Conservation (phyloP, 805 yeast species). For the Hermanozyma aechmeae region DNA sequence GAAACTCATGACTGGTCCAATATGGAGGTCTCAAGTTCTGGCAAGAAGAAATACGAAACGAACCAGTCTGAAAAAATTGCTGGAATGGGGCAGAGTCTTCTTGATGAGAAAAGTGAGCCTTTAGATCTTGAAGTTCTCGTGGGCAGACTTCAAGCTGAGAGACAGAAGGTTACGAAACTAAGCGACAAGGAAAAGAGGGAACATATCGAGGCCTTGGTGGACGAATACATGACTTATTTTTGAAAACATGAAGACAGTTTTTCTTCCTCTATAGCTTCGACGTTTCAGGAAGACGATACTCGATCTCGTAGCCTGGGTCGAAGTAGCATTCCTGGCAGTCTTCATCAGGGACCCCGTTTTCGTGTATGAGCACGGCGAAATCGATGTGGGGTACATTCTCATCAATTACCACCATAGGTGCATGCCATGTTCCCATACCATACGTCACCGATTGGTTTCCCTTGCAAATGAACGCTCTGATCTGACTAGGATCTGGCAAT, state of each 20-base stretch:
- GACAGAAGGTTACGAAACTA: slow-evolving; percentile 15
- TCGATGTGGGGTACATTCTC: slow-evolving; percentile 45
- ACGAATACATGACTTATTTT: slow-evolving; percentile 28
- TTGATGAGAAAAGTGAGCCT: slow-evolving; percentile 8
- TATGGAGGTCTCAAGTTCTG: slow-evolving; percentile 6
- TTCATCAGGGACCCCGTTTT: slow-evolving; percentile 68
- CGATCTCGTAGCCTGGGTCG: slow-evolving; percentile 44
- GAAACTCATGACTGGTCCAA: slow-evolving; percentile 42
- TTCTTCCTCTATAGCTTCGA: too few species aligned
- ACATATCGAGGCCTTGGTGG: slow-evolving; percentile 26
- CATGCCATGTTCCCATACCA: slow-evolving; percentile 86
- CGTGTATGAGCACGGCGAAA: slow-evolving; percentile 84
- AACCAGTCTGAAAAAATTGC: slow-evolving; percentile 13
- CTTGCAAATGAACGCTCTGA: slow-evolving; percentile 62
- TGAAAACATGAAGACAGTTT: too few species aligned
- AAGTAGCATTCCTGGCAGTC: slow-evolving; percentile 77
- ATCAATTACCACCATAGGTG: slow-evolving; percentile 86
- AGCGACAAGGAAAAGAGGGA: slow-evolving; percentile 17
- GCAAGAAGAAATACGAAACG: slow-evolving; percentile 11
- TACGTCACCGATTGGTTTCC: slow-evolving; percentile 90
- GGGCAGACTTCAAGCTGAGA: slow-evolving; percentile 25
- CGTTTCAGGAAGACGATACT: too few species aligned
- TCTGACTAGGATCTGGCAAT: slow-evolving; percentile 52
- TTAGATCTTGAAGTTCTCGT: slow-evolving; percentile 23
- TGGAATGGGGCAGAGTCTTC: slow-evolving; percentile 19